phyloP scores from a whole-genome alignment of 352 stramenopile species.

The Phytophthora pinifolia region DNA sequence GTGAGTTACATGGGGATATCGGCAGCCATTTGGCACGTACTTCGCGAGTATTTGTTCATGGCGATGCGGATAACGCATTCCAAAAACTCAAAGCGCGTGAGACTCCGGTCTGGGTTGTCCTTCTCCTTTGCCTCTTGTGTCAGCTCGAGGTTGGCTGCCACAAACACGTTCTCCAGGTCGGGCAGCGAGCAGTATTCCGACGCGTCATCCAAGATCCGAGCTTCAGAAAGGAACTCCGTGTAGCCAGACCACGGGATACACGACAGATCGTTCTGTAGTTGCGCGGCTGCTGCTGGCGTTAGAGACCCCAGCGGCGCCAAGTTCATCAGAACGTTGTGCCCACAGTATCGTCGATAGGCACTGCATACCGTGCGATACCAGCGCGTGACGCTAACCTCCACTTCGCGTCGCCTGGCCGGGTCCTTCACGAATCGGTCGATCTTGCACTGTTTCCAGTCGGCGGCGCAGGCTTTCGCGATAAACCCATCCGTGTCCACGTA shows the following conservation, averaged over 20 bases:
- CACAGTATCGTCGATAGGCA: conserved; percentile 67
- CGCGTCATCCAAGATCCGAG: conserved; percentile 59
- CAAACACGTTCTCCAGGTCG: conserved; percentile 82
- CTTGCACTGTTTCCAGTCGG: conserved; percentile 77
- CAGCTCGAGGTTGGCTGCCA: conserved; percentile 76
- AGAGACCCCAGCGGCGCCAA: conserved; percentile 41
- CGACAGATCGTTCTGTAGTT: conserved; percentile 69
- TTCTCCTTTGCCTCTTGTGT: conserved; percentile 79
- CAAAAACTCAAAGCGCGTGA: conserved; percentile 81
- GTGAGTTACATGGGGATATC: too few species aligned
- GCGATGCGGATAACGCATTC: conserved; percentile 75
- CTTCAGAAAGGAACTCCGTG: conserved; percentile 66
- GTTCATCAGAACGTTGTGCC: conserved; percentile 58
- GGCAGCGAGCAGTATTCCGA: conserved; percentile 68
- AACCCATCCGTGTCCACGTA: conserved; percentile 73
- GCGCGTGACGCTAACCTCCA: conserved; percentile 50
- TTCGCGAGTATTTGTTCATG: conserved; percentile 78
- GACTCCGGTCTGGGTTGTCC: conserved; percentile 74
- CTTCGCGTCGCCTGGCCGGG: conserved; percentile 47
- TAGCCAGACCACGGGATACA: conserved; percentile 75
- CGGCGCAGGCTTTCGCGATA: conserved; percentile 60
- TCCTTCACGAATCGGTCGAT: conserved; percentile 79
- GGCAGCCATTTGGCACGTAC: conserved; percentile 41
- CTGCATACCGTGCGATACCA: conserved; percentile 62
- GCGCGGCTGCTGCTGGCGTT: conserved; percentile 40